phyloP scores from a whole-genome alignment of 2,329 filamentous ascomycete genomes.

The Fusarium liriodendri region DNA sequence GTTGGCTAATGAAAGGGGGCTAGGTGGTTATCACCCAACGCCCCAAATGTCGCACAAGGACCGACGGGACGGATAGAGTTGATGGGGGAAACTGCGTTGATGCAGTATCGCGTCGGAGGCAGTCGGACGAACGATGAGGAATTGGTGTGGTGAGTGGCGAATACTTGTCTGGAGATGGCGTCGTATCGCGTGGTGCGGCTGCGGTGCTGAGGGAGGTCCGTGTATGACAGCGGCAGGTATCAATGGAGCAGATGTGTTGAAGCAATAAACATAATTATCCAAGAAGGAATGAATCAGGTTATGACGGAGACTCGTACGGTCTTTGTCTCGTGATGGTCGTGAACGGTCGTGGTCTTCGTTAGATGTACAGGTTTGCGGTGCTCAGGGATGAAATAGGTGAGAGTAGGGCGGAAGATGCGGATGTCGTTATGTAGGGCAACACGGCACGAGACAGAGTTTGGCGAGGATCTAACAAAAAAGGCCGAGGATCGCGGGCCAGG shows the following conservation, averaged over 20 bases:
- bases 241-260: conserved; percentile 1
- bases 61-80: conserved; percentile 3
- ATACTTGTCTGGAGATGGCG: conserved; percentile 26
- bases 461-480: conserved; percentile 5
- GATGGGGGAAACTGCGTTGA: conserved; percentile 1
- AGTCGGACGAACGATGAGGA: neutral
- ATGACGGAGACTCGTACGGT: conserved; percentile 20
- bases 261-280: conserved; percentile 11
- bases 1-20: conserved; percentile 40
- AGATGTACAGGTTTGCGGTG: conserved; percentile 17
- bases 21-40: conserved; percentile 49
- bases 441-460: conserved; percentile 15
- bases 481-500: conserved; percentile 5
- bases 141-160: conserved; percentile 21
- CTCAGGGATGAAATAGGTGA: neutral
- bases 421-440: neutral
- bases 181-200: conserved; percentile 15
- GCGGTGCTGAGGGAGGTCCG: conserved; percentile 13
- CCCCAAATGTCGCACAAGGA: conserved; percentile 30
- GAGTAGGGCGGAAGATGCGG: neutral
- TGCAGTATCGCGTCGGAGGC: conserved; percentile 14
- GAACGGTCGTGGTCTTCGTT: conserved; percentile 37
- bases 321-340: conserved; percentile 38
- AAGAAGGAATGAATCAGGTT: neutral
- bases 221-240: conserved; percentile 18